A percentile compares a stretch with the other conserved stretches of the same genome.
phyloP scores from a whole-genome alignment of 495 filamentous ascomycete species.

The Penicillium chermesinum region DNA sequence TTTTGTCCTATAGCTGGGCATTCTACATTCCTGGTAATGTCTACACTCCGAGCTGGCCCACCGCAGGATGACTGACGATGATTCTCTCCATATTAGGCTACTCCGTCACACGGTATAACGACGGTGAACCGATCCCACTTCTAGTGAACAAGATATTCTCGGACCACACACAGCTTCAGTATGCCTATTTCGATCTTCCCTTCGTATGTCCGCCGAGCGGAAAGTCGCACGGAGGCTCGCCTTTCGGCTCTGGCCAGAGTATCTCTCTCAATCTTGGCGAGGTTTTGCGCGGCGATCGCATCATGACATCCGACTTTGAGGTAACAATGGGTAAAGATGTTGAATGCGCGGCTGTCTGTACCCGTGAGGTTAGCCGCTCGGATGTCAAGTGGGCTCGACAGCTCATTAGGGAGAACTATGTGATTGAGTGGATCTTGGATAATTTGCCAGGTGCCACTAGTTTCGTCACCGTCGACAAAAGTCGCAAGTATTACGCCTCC shows the following conservation, averaged over 20 bases:
- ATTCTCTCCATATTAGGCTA: constrained; percentile 45
- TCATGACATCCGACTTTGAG: constrained; percentile 84
- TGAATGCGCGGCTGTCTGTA: constrained; percentile 73
- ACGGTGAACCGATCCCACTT: constrained; percentile 75
- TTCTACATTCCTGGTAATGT: constrained; percentile 76
- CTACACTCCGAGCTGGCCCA: background rate
- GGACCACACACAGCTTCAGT: constrained; percentile 86
- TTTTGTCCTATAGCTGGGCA: constrained; percentile 47
- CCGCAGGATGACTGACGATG: constrained; percentile 15
- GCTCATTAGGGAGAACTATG: constrained; percentile 77
- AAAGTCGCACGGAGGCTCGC: constrained; percentile 59
- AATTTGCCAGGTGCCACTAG: constrained; percentile 90
- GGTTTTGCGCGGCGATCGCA: constrained; percentile 85
- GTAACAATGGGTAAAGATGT: constrained; percentile 75
- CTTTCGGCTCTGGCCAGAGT: constrained; percentile 72
- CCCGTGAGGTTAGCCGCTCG: constrained; percentile 54
- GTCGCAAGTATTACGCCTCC: constrained; percentile 85
- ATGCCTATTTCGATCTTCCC: constrained; percentile 88
- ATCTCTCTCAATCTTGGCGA: constrained; percentile 90
- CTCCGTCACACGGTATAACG: constrained; percentile 74
- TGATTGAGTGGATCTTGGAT: constrained; percentile 94
- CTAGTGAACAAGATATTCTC: constrained; percentile 96
- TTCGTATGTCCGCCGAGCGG: constrained; percentile 85
- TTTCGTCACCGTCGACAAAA: constrained; percentile 87
- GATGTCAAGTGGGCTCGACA: constrained; percentile 68